Evolutionary conservation across 78 protist genomes (phyloP).

Genomic region (Speleostelium caveatum): DNA sequence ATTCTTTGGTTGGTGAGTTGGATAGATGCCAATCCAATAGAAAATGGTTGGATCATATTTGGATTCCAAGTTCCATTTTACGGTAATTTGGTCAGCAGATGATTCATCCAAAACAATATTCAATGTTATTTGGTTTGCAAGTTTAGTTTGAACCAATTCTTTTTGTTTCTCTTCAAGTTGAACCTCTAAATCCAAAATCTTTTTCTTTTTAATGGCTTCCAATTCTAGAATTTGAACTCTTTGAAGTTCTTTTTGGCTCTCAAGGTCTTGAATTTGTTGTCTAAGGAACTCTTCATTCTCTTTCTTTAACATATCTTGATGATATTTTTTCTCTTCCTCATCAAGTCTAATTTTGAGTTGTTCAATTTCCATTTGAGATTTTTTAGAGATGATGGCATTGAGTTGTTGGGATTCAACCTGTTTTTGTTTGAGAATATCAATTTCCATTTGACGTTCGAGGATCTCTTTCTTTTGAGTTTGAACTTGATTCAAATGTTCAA

Average conservation of each 20-base stretch:
- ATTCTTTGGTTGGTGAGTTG: slow-evolving; percentile 79
- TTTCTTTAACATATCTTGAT: neutral
- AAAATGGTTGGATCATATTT: slow-evolving; percentile 11
- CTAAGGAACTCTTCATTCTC: slow-evolving; percentile 14
- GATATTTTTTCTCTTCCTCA: slow-evolving; percentile 5
- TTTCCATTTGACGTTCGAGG: neutral
- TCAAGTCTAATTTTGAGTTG: slow-evolving; percentile 6
- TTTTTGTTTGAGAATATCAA: slow-evolving; percentile 3
- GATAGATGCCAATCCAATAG: slow-evolving; percentile 74
- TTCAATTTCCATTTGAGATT: neutral
- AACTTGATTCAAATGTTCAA: neutral
- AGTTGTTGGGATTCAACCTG: slow-evolving; percentile 14
- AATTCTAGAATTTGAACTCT: slow-evolving; percentile 9
- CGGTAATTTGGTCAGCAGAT: neutral
- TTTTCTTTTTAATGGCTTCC: slow-evolving; percentile 24
- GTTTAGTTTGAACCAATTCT: neutral
- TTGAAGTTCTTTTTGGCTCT: slow-evolving; percentile 20
- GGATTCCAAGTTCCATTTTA: slow-evolving; percentile 36
- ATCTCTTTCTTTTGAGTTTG: neutral
- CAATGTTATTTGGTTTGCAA: slow-evolving; percentile 1
- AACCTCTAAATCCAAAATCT: neutral
- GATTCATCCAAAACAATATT: neutral
- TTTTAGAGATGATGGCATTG: neutral
- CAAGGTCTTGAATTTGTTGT: slow-evolving; percentile 41
- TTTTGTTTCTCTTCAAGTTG: neutral